phyloP scores from a whole-genome alignment of 192 early-diverging fungal species.

The Backusella tarrabulga region DNA sequence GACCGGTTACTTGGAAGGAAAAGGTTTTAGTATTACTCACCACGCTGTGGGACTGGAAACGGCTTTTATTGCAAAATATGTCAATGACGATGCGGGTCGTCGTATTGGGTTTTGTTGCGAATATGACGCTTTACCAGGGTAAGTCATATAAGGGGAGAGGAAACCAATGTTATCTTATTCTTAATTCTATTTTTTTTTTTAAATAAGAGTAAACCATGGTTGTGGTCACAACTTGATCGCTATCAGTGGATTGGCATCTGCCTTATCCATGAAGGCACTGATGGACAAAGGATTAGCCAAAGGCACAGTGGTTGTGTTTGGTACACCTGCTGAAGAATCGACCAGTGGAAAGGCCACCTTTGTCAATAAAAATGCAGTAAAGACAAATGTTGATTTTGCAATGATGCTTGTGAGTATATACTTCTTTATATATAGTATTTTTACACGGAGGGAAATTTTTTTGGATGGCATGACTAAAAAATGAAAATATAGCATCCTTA shows the following conservation, averaged over 20 bases:
- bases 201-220: conserved; percentile 45
- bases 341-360: conserved; percentile 73
- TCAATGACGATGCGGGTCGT: conserved; percentile 38
- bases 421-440: no score
- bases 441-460: background rate
- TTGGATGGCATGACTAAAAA: background rate
- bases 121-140: conserved; percentile 71
- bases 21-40: conserved; percentile 61
- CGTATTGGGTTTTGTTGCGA: conserved; percentile 49
- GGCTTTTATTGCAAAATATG: conserved; percentile 71
- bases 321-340: conserved; percentile 66
- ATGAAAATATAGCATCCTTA: conserved; percentile 22
- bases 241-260: conserved; percentile 56
- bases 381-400: conserved; percentile 57
- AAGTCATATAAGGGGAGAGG: background rate
- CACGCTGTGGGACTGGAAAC: conserved; percentile 66
- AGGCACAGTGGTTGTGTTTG: conserved; percentile 58
- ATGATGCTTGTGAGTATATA: conserved; percentile 60
- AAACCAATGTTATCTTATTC: no score
- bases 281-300: conserved; percentile 41
- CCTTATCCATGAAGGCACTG: conserved; percentile 42
- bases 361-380: conserved; percentile 63
- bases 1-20: conserved; percentile 57
- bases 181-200: no score
- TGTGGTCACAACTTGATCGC: conserved; percentile 73